phyloP scores from a whole-genome alignment of 2,329 filamentous ascomycete genomes.

The Hortaea sp. region DNA sequence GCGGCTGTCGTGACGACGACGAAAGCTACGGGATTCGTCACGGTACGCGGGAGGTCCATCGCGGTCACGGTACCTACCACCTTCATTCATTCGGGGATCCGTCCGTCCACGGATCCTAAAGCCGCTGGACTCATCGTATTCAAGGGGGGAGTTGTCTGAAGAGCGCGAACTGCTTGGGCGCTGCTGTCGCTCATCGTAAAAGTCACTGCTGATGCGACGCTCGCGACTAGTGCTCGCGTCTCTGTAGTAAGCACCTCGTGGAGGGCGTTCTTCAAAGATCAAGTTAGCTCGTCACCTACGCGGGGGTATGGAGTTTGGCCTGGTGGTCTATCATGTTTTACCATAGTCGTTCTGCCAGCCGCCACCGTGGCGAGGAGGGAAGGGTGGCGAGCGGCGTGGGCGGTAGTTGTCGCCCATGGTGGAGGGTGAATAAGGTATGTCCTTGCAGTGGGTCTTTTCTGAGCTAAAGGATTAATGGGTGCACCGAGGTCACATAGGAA shows the following conservation, averaged over 20 bases:
- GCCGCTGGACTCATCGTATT: not conserved
- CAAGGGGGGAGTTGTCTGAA: not conserved
- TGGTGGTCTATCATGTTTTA: no score
- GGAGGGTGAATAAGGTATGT: no score
- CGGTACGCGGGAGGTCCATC: not conserved
- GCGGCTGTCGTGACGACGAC: no score
- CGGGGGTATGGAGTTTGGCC: no score
- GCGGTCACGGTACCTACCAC: not conserved
- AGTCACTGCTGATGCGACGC: slow-evolving; percentile 5
- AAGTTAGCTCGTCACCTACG: slow-evolving; percentile 8
- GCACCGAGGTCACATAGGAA: no score
- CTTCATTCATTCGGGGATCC: not conserved
- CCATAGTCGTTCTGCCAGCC: not conserved
- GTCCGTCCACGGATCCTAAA: not conserved
- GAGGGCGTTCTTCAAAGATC: slow-evolving; percentile 5
- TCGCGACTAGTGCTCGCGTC: not conserved
- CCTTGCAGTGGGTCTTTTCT: no score
- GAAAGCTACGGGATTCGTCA: no score
- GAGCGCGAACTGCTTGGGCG: not conserved
- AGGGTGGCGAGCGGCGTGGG: not conserved
- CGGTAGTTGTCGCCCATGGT: slow-evolving; percentile 1
- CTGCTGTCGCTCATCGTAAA: slow-evolving; percentile 1
- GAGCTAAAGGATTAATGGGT: no score
- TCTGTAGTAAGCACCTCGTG: not conserved
- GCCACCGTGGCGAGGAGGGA: not conserved